Evolutionary conservation across 371 early-diverging fungal species (phyloP).

Genomic region (Basidiobolus meristosporus): DNA sequence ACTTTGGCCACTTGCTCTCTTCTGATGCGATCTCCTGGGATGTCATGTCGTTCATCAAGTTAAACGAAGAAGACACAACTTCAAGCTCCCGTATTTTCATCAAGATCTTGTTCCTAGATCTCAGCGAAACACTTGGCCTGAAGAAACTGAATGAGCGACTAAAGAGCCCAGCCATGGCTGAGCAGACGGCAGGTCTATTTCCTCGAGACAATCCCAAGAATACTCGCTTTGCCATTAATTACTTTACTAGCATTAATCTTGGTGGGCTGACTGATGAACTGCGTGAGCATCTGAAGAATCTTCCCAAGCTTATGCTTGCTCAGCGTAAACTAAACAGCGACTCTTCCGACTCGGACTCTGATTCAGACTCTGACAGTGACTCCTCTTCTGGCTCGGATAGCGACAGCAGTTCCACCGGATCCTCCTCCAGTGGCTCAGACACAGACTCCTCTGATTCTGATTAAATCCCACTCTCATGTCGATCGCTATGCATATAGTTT

Average conservation of each 20-base stretch:
- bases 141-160: slow-evolving; percentile 57
- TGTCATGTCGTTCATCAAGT: slow-evolving; percentile 49
- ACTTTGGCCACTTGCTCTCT: slow-evolving; percentile 76
- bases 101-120: slow-evolving; percentile 84
- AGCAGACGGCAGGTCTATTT: slow-evolving; percentile 67
- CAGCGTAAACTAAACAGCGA: background rate
- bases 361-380: slow-evolving; percentile 1
- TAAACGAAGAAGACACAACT: slow-evolving; percentile 88
- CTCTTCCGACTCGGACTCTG: slow-evolving; percentile 3
- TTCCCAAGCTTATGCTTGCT: background rate
- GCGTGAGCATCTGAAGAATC: slow-evolving; percentile 51
- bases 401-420: background rate
- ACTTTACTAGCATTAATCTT: slow-evolving; percentile 85
- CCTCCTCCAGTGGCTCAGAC: background rate
- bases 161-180: slow-evolving; percentile 31
- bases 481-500: too few relatives aligned
- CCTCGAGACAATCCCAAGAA: slow-evolving; percentile 74
- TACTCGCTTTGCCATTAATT: slow-evolving; percentile 93
- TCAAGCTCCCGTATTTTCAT: slow-evolving; percentile 92
- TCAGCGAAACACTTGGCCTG: slow-evolving; percentile 71
- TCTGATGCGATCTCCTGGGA: slow-evolving; percentile 78
- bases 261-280: slow-evolving; percentile 87
- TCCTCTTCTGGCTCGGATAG: background rate
- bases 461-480: too few relatives aligned
- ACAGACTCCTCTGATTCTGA: too few relatives aligned